These are phyloP conservation scores for Antitrichia curtipendula DNA, from an alignment of 225 moss, liverwort and hornwort species.

Conservation along the genomic window DNA sequence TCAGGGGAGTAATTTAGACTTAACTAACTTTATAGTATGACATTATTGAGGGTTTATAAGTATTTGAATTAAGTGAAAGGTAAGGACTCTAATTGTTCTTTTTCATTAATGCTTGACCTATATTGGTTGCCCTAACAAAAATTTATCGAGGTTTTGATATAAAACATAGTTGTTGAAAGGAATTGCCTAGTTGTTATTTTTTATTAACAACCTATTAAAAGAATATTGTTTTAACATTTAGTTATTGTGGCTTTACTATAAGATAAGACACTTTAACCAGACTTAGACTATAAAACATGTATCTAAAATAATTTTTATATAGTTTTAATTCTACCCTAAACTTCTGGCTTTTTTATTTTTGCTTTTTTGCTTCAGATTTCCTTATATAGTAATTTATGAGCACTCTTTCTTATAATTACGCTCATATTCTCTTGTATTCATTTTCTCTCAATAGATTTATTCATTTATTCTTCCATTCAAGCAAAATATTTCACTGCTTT, in stretches of 20 bases:
- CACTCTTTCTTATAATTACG: not conserved
- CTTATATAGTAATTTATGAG: not conserved
- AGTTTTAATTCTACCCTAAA: not conserved
- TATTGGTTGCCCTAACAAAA: too few relatives aligned
- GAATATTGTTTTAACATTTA: not conserved
- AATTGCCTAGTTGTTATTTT: not conserved
- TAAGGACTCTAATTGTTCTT: too few relatives aligned
- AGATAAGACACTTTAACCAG: not conserved
- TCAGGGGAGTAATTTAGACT: too few relatives aligned
- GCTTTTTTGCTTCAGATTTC: not conserved
- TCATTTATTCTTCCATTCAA: not conserved
- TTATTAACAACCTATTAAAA: not conserved
- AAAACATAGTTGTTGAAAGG: not conserved
- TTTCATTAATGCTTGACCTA: too few relatives aligned
- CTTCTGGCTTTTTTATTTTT: not conserved
- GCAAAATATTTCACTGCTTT: not conserved
- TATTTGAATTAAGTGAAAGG: too few relatives aligned
- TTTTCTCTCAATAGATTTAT: not conserved
- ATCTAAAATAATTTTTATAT: not conserved
- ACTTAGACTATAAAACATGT: too few relatives aligned
- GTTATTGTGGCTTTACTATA: not conserved
- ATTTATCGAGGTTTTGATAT: too few relatives aligned
- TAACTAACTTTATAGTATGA: too few relatives aligned
- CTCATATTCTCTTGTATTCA: not conserved
- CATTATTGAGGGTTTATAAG: too few relatives aligned